These are phyloP conservation scores for Xylaria sp. DNA, from an alignment of 2,329 filamentous ascomycete genomes.

Conservation along the genomic window DNA sequence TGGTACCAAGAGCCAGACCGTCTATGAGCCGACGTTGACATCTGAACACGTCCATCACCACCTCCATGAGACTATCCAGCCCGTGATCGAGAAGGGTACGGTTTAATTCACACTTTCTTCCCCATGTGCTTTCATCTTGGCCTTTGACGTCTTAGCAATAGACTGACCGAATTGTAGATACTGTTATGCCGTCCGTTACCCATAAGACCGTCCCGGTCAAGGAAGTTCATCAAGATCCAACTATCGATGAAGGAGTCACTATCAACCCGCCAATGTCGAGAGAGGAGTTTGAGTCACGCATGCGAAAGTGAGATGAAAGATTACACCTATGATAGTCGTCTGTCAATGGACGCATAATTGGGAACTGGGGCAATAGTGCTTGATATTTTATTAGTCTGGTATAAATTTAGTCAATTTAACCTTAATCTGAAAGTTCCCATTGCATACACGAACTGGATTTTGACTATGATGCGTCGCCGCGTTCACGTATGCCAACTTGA, in stretches of 20 bases:
- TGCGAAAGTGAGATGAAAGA: not conserved
- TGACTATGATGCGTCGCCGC: no score
- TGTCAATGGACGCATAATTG: not conserved
- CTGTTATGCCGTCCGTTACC: not conserved
- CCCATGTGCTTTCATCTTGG: not conserved
- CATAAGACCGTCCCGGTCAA: not conserved
- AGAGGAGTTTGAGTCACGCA: not conserved
- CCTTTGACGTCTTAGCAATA: not conserved
- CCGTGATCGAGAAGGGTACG: not conserved
- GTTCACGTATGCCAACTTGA: no score
- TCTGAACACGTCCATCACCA: not conserved
- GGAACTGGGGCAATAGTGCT: no score
- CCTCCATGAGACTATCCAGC: not conserved
- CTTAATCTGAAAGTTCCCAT: not conserved
- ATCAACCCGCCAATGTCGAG: not conserved
- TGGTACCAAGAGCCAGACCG: not conserved
- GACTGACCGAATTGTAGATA: not conserved
- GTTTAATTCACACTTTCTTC: no score
- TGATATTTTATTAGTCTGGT: no score
- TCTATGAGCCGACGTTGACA: not conserved
- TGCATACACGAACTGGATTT: not conserved
- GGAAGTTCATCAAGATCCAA: not conserved
- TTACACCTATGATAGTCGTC: not conserved
- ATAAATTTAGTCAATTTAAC: not conserved
- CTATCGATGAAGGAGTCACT: not conserved